phyloP scores from a whole-genome alignment of 805 yeast genomes.

The Saccharomyces jurei region DNA sequence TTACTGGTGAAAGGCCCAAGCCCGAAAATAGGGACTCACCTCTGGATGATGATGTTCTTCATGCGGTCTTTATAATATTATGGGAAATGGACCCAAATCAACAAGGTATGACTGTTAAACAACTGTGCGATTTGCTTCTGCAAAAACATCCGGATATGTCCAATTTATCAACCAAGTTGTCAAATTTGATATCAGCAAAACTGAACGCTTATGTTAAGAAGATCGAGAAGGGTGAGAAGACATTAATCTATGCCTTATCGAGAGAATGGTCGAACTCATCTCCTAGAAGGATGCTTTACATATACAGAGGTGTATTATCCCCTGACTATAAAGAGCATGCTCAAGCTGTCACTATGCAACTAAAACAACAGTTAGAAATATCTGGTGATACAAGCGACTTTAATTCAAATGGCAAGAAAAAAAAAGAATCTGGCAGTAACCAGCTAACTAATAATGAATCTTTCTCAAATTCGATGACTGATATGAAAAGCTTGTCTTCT shows the following conservation, averaged over 20 bases:
- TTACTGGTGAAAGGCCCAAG: slow-evolving; percentile 64
- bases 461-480: not conserved
- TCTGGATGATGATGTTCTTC: slow-evolving; percentile 63
- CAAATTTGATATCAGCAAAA: slow-evolving; percentile 74
- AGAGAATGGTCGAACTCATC: slow-evolving; percentile 90
- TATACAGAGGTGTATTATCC: slow-evolving; percentile 69
- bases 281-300: slow-evolving; percentile 83
- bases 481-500: slow-evolving; percentile 2
- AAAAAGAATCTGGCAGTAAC: slow-evolving; percentile 1
- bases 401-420: slow-evolving; percentile 1
- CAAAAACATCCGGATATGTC: slow-evolving; percentile 82
- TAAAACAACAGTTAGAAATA: slow-evolving; percentile 14
- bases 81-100: slow-evolving; percentile 62
- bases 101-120: slow-evolving; percentile 84
- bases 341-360: slow-evolving; percentile 38
- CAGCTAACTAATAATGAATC: not conserved
- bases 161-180: slow-evolving; percentile 67
- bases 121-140: slow-evolving; percentile 66
- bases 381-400: slow-evolving; percentile 1
- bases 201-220: slow-evolving; percentile 78
- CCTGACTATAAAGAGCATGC: slow-evolving; percentile 71
- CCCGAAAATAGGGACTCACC: slow-evolving; percentile 53
- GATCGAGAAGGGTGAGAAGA: slow-evolving; percentile 74
- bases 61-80: slow-evolving; percentile 64
- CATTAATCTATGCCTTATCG: slow-evolving; percentile 62